Evolutionary conservation across 768 basidiomycete species (phyloP).

Genomic region (Neoboletus brunneissimus): DNA sequence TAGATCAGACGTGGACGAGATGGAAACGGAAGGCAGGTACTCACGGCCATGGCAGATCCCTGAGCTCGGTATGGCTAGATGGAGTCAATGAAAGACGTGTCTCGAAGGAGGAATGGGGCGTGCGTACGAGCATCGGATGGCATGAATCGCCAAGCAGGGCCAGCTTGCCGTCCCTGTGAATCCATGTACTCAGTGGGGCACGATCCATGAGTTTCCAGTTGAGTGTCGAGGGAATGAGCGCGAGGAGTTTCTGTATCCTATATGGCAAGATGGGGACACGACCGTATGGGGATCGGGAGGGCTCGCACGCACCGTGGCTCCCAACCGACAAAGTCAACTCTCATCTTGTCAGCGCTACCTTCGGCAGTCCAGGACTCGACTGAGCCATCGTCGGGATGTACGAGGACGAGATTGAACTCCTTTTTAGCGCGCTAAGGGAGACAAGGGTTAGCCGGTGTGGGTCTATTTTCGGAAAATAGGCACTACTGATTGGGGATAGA

Average conservation of each 20-base stretch:
- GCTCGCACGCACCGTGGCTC: slow-evolving; percentile 41
- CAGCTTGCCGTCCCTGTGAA: slow-evolving; percentile 43
- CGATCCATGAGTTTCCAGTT: slow-evolving; percentile 51
- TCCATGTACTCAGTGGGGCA: slow-evolving; percentile 46
- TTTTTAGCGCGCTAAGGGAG: slow-evolving; percentile 32
- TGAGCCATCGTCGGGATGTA: slow-evolving; percentile 38
- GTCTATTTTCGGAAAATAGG: background rate
- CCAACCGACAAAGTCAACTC: slow-evolving; percentile 44
- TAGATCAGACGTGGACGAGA: background rate
- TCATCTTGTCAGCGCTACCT: slow-evolving; percentile 46
- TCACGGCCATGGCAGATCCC: slow-evolving; percentile 53
- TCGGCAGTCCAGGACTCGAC: slow-evolving; percentile 46
- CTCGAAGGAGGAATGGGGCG: background rate
- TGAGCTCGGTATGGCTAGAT: slow-evolving; percentile 50
- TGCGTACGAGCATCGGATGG: slow-evolving; percentile 50
- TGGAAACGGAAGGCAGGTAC: slow-evolving; percentile 4
- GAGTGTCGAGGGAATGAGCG: slow-evolving; percentile 44
- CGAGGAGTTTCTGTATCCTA: slow-evolving; percentile 47
- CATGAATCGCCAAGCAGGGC: slow-evolving; percentile 53
- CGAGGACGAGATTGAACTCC: slow-evolving; percentile 46
- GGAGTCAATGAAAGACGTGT: background rate
- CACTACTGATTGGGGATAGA: background rate
- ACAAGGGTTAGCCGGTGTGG: background rate
- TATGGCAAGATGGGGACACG: slow-evolving; percentile 3
- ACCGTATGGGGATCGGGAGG: background rate